These are phyloP conservation scores for Eimeria zaria DNA, from an alignment of 169 alveolate genomes.

Conservation along the genomic window DNA sequence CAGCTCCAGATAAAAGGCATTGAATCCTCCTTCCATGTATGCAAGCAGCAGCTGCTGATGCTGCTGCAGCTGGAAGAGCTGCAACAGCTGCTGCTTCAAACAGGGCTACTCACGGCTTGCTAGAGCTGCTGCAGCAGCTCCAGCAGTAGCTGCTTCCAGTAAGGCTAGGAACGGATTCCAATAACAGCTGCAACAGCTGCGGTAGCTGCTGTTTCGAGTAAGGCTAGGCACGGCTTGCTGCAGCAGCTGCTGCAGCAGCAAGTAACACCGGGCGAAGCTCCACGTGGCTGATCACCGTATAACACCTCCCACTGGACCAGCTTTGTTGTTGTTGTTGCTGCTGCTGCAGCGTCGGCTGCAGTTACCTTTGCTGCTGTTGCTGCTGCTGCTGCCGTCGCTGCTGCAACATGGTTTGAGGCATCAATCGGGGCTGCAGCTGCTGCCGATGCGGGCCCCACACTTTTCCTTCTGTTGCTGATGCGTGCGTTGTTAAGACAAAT, in stretches of 20 bases:
- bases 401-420: neutral
- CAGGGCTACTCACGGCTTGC: neutral
- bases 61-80: neutral
- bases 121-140: neutral
- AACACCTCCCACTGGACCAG: neutral
- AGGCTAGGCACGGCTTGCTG: no score
- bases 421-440: constrained; percentile 14
- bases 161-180: neutral
- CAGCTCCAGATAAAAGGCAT: neutral
- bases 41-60: neutral
- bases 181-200: no score
- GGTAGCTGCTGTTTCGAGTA: no score
- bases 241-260: neutral
- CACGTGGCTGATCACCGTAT: neutral
- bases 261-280: neutral
- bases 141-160: neutral
- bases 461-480: neutral
- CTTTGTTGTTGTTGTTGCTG: neutral
- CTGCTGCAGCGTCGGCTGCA: neutral
- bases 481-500: neutral
- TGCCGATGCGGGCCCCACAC: constrained; percentile 34
- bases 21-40: neutral
- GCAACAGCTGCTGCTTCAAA: neutral
- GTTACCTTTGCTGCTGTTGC: neutral
- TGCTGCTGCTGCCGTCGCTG: neutral